Evolutionary conservation across 495 filamentous ascomycete species (phyloP).

Genomic region (Jackrogersella multiformis): DNA sequence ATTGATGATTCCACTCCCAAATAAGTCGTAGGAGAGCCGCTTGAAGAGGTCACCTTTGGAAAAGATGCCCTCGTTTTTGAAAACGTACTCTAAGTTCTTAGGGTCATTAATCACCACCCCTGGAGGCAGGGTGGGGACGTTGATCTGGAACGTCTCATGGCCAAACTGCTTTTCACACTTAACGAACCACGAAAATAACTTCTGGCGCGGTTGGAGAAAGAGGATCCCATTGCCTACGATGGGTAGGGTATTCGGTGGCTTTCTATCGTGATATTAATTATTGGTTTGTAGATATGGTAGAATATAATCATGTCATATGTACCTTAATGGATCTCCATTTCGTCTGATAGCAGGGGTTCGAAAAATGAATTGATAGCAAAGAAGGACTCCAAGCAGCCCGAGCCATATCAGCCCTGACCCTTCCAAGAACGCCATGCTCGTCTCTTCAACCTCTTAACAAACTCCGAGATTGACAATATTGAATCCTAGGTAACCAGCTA

Average conservation of each 20-base stretch:
- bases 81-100: slow-evolving; percentile 65
- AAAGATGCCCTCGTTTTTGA: slow-evolving; percentile 67
- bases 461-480: background rate
- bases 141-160: slow-evolving; percentile 64
- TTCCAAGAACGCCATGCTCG: slow-evolving; percentile 33
- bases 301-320: slow-evolving; percentile 1
- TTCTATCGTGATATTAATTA: slow-evolving; percentile 40
- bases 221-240: slow-evolving; percentile 66
- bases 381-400: slow-evolving; percentile 12
- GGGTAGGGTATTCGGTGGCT: slow-evolving; percentile 65
- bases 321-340: slow-evolving; percentile 49
- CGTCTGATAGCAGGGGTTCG: slow-evolving; percentile 45
- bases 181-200: slow-evolving; percentile 68
- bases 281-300: background rate
- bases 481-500: background rate
- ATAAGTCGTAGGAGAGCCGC: slow-evolving; percentile 65
- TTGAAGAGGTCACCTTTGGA: slow-evolving; percentile 68
- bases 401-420: slow-evolving; percentile 20
- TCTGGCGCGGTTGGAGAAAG: slow-evolving; percentile 64
- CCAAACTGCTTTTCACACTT: slow-evolving; percentile 63
- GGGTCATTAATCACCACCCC: slow-evolving; percentile 69
- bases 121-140: slow-evolving; percentile 63
- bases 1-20: slow-evolving; percentile 71
- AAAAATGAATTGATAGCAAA: slow-evolving; percentile 41
- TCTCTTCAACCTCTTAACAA: background rate